These are phyloP conservation scores for Tuber calosporum DNA, from an alignment of 495 filamentous ascomycete species.

Conservation along the genomic window DNA sequence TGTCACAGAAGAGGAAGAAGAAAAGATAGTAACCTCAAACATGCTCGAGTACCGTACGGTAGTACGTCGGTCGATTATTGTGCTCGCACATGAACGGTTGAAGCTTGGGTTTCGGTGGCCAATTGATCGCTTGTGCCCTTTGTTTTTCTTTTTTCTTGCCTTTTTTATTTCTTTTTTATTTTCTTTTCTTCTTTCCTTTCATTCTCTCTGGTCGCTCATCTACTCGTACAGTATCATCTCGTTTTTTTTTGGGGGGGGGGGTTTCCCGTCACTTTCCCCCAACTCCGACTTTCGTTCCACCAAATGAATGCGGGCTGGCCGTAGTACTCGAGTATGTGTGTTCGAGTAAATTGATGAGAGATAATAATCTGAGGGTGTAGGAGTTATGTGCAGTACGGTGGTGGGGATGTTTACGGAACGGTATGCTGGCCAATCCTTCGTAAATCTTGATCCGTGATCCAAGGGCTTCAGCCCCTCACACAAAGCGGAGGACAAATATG, in stretches of 20 bases:
- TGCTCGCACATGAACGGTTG: conserved; percentile 34
- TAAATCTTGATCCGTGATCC: conserved; percentile 19
- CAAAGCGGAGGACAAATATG: conserved; percentile 23
- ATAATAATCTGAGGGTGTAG: conserved; percentile 34
- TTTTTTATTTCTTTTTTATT: neutral
- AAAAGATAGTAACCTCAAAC: conserved; percentile 27
- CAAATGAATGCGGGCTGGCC: conserved; percentile 28
- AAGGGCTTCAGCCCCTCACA: conserved; percentile 32
- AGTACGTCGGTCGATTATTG: conserved; percentile 24
- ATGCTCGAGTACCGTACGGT: no score
- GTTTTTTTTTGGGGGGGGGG: neutral
- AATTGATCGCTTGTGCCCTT: conserved; percentile 34
- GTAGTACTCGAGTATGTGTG: conserved; percentile 24
- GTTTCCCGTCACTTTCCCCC: conserved; percentile 9
- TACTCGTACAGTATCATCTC: no score
- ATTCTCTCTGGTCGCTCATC: neutral
- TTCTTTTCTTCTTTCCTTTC: neutral
- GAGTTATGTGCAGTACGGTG: conserved; percentile 17
- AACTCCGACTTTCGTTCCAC: conserved; percentile 26
- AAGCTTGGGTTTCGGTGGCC: conserved; percentile 20
- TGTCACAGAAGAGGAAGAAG: conserved; percentile 28
- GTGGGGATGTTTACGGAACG: conserved; percentile 12
- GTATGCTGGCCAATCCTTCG: conserved; percentile 18
- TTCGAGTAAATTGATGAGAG: conserved; percentile 35
- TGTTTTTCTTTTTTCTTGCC: conserved; percentile 11